A percentile compares a stretch with the other conserved stretches of the same genome.
Evolutionary conservation across 129 eudicot species (phyloP).

Genomic region (Tagetes patula): DNA sequence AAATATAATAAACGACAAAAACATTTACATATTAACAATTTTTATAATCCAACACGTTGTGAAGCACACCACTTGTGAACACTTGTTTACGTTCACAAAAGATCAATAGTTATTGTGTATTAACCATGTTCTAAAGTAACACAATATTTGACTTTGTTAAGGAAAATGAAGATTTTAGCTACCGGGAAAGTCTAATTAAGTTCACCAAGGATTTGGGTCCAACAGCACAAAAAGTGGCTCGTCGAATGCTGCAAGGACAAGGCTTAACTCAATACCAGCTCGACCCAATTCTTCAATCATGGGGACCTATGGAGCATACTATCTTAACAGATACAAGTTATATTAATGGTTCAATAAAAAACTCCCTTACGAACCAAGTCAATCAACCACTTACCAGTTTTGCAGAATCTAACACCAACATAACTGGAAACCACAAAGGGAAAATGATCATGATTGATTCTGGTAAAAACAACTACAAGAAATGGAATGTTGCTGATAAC

Average conservation of each 20-base stretch:
- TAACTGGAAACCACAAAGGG: conserved; percentile 23
- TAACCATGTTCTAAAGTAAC: not conserved
- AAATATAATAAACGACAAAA: no score
- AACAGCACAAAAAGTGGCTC: conserved; percentile 43
- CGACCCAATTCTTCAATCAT: not conserved
- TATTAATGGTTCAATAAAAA: conserved; percentile 7
- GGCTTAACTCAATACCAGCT: conserved; percentile 8
- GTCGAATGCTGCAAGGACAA: conserved; percentile 25
- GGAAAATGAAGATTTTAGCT: conserved; percentile 32
- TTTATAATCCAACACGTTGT: no score
- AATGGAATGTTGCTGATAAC: not conserved
- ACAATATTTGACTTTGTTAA: not conserved
- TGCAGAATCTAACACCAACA: conserved; percentile 6
- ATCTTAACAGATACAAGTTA: not conserved
- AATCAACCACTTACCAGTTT: conserved; percentile 14
- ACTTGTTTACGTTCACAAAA: no score
- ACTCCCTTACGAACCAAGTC: conserved; percentile 16
- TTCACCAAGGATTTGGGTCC: conserved; percentile 54
- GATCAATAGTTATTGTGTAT: not conserved
- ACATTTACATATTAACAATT: no score
- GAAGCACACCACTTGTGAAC: no score
- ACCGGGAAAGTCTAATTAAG: conserved; percentile 41
- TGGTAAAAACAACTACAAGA: not conserved
- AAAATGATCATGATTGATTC: conserved; percentile 31
- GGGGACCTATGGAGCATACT: not conserved